A percentile compares a stretch with the other conserved stretches of the same genome.
Evolutionary conservation across 2,329 filamentous ascomycete species (phyloP).

Genomic region (Drechslera avenae): DNA sequence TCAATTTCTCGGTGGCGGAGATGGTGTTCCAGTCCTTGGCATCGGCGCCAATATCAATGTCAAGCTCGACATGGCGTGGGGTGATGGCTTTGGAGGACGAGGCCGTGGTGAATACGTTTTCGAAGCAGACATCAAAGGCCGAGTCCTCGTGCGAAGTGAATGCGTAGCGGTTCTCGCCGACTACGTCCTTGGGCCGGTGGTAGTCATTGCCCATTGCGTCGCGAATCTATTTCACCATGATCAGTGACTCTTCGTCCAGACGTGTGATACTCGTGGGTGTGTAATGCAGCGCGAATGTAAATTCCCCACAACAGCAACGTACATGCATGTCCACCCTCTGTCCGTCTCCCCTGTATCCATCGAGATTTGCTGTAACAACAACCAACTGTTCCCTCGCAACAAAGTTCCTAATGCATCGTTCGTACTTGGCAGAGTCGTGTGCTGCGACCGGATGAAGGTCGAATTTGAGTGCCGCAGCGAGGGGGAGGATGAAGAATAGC

Average conservation of each 20-base stretch:
- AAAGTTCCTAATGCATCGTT: constrained; percentile 96
- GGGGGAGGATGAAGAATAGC: constrained; percentile 50
- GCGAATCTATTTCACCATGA: constrained; percentile 69
- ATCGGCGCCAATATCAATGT: constrained; percentile 94
- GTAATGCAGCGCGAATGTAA: background rate
- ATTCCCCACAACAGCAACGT: constrained; percentile 45
- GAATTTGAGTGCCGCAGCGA: constrained; percentile 80
- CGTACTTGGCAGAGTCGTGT: constrained; percentile 67
- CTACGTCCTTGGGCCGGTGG: constrained; percentile 85
- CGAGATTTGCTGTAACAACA: constrained; percentile 88
- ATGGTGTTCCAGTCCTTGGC: constrained; percentile 98
- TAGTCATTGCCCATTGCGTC: constrained; percentile 97
- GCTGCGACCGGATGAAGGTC: constrained; percentile 75
- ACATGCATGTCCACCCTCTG: constrained; percentile 95
- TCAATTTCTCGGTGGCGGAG: constrained; percentile 95
- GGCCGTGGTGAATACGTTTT: constrained; percentile 70
- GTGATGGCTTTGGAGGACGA: constrained; percentile 30
- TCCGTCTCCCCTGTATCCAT: constrained; percentile 87
- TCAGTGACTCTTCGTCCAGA: background rate
- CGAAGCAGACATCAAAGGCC: constrained; percentile 95
- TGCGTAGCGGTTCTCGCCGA: constrained; percentile 87
- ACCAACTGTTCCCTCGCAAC: constrained; percentile 90
- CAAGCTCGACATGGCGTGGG: constrained; percentile 80
- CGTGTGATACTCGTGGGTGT: background rate
- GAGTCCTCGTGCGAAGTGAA: constrained; percentile 93